These are phyloP conservation scores for Morella rubra DNA, from an alignment of 306 rosid species.

Conservation along the genomic window DNA sequence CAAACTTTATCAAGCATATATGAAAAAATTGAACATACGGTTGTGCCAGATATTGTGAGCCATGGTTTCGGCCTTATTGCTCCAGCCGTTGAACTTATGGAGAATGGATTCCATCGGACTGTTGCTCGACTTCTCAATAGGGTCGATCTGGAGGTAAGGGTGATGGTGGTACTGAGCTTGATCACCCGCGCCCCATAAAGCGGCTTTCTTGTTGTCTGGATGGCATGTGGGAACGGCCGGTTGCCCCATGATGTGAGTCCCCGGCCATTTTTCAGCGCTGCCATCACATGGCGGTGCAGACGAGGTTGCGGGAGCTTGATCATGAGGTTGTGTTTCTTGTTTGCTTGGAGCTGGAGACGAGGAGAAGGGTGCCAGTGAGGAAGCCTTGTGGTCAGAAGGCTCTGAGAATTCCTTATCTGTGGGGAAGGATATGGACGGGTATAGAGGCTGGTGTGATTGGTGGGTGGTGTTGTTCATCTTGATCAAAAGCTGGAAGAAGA, in stretches of 20 bases:
- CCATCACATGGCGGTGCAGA: neutral
- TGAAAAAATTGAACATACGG: slow-evolving; percentile 27
- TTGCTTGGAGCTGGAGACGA: neutral
- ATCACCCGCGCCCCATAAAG: slow-evolving; percentile 19
- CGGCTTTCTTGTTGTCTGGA: slow-evolving; percentile 50
- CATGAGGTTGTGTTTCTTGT: slow-evolving; percentile 2
- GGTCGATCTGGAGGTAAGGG: slow-evolving; percentile 38
- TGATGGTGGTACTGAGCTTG: slow-evolving; percentile 19
- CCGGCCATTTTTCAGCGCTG: slow-evolving; percentile 28
- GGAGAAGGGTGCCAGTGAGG: neutral
- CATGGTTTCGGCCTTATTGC: slow-evolving; percentile 43
- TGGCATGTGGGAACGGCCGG: slow-evolving; percentile 44
- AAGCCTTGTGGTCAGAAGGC: neutral
- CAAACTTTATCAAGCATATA: neutral
- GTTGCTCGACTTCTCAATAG: slow-evolving; percentile 29
- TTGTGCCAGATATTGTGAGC: slow-evolving; percentile 56
- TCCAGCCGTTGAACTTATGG: slow-evolving; percentile 39
- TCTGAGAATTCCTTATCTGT: slow-evolving; percentile 7
- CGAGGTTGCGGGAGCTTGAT: slow-evolving; percentile 4
- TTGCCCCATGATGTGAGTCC: slow-evolving; percentile 42
- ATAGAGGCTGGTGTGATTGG: slow-evolving; percentile 19
- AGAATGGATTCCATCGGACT: slow-evolving; percentile 52
- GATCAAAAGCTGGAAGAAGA: neutral
- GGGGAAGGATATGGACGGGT: slow-evolving; percentile 26
- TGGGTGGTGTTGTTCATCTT: slow-evolving; percentile 28